These are phyloP conservation scores for Hyaloperonospora arabidopsidis DNA, from an alignment of 352 stramenopile species.

Conservation along the genomic window DNA sequence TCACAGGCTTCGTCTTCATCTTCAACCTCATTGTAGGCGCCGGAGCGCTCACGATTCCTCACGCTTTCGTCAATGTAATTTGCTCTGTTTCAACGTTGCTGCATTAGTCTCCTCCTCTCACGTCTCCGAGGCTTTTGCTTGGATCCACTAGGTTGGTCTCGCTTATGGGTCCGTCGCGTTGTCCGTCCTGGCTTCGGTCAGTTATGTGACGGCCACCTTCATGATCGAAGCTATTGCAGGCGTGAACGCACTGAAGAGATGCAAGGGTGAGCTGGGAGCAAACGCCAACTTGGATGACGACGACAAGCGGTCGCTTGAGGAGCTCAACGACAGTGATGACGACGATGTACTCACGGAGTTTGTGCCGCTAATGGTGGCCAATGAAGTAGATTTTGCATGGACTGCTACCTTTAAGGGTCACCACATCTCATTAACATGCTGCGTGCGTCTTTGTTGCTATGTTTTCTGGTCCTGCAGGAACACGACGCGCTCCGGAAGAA, in stretches of 20 bases:
- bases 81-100: background rate
- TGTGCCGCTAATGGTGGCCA: constrained; percentile 70
- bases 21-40: constrained; percentile 87
- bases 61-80: constrained; percentile 71
- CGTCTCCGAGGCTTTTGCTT: background rate
- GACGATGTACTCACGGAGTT: constrained; percentile 52
- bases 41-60: constrained; percentile 79
- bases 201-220: constrained; percentile 81
- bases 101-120: background rate
- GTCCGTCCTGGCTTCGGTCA: constrained; percentile 49
- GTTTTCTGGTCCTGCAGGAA: constrained; percentile 29
- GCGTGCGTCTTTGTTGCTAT: background rate
- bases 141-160: constrained; percentile 40
- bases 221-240: constrained; percentile 80
- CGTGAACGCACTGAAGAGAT: constrained; percentile 67
- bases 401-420: constrained; percentile 7
- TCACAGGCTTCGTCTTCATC: constrained; percentile 87
- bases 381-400: constrained; percentile 44
- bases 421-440: constrained; percentile 6
- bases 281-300: constrained; percentile 12
- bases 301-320: constrained; percentile 23
- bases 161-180: constrained; percentile 66
- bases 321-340: constrained; percentile 32
- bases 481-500: constrained; percentile 50
- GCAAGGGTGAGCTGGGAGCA: constrained; percentile 34